Conservation (phyloP, 805 yeast genomes). For the Candida chauliodis region DNA sequence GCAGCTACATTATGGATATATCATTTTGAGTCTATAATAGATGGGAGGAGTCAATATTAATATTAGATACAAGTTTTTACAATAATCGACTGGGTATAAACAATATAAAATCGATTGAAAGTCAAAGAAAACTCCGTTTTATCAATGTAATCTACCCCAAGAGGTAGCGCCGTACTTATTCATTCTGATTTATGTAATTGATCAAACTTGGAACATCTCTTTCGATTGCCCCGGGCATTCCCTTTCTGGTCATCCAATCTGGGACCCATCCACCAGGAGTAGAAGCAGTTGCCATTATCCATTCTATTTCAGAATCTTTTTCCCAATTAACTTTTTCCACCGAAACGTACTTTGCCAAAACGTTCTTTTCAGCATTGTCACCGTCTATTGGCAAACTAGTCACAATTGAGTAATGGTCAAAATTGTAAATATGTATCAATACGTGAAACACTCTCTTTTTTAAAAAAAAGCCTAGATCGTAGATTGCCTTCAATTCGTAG, state of each 20-base stretch:
- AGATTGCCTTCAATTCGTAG: constrained; percentile 30
- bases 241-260: constrained; percentile 27
- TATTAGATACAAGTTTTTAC: too few relatives aligned
- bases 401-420: constrained; percentile 22
- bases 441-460: constrained; percentile 34
- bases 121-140: too few relatives aligned
- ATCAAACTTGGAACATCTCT: constrained; percentile 40
- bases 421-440: constrained; percentile 26
- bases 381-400: constrained; percentile 29
- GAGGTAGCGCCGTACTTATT: too few relatives aligned
- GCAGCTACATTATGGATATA: too few relatives aligned
- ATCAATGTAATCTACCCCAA: too few relatives aligned
- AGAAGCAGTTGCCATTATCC: constrained; percentile 41
- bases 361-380: constrained; percentile 15
- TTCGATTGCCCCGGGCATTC: constrained; percentile 31
- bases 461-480: constrained; percentile 36
- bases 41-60: too few relatives aligned
- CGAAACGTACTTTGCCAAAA: constrained; percentile 33
- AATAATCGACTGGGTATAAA: too few relatives aligned
- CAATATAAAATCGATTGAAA: too few relatives aligned
- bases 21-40: too few relatives aligned
- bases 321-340: constrained; percentile 28
- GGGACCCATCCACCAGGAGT: constrained; percentile 40
- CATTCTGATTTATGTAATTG: constrained; percentile 14
- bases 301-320: constrained; percentile 19